These are phyloP conservation scores for Phytopythium sindhum DNA, from an alignment of 352 stramenopile genomes.

Conservation along the genomic window DNA sequence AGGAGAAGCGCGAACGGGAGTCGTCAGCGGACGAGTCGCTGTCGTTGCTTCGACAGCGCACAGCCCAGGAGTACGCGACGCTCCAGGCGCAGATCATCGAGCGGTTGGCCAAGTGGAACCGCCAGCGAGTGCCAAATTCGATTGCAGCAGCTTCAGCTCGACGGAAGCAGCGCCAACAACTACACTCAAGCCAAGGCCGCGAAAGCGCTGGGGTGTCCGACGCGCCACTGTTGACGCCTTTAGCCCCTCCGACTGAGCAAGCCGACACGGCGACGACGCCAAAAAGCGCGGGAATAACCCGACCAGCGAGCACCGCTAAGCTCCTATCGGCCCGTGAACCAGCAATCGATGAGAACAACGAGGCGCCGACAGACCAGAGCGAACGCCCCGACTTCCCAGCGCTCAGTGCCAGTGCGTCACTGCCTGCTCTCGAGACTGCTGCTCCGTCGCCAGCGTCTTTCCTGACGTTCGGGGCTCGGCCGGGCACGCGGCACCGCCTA, in stretches of 20 bases:
- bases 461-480: neutral
- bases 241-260: neutral
- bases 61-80: conserved; percentile 18
- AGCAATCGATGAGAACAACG: neutral
- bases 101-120: conserved; percentile 9
- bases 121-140: neutral
- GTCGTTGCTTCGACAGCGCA: conserved; percentile 8
- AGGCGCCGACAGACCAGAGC: neutral
- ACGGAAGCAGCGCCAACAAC: neutral
- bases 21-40: conserved; percentile 7
- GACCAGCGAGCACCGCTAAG: neutral
- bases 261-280: neutral
- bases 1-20: conserved; percentile 3
- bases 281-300: neutral
- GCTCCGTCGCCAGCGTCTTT: neutral
- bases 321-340: neutral
- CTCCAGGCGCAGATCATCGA: conserved; percentile 22
- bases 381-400: neutral
- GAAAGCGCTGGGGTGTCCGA: neutral
- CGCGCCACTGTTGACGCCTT: neutral
- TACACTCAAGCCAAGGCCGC: neutral
- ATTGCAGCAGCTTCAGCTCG: neutral
- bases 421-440: neutral
- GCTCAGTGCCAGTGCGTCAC: neutral
- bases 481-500: conserved; percentile 3